Conservation (phyloP, 2,329 filamentous ascomycete species). For the Diplodia intermedia region DNA sequence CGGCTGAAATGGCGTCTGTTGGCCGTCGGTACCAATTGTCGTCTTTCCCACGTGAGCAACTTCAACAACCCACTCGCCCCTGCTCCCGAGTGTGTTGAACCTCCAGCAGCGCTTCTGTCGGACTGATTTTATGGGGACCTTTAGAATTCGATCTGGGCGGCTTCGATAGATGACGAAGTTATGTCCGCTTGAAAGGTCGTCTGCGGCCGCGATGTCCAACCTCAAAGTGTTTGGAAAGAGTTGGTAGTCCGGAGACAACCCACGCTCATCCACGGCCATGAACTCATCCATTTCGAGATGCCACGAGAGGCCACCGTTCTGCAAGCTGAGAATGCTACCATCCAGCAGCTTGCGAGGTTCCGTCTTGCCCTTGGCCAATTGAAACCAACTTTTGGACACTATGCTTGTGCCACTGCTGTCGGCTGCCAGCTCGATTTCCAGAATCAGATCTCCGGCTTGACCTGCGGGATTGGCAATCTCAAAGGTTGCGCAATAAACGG, state of each 20-base stretch:
- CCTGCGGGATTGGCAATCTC: conserved; percentile 6
- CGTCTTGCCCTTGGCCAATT: neutral
- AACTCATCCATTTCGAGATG: conserved; percentile 7
- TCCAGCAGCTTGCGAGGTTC: conserved; percentile 13
- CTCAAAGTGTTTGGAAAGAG: conserved; percentile 7
- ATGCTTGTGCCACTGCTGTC: neutral
- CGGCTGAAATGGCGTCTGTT: neutral
- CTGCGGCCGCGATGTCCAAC: conserved; percentile 1
- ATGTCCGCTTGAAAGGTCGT: neutral
- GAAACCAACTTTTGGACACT: conserved; percentile 10
- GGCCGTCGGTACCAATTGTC: neutral
- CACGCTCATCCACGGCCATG: neutral
- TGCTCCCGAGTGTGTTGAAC: conserved; percentile 5
- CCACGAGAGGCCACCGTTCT: conserved; percentile 24
- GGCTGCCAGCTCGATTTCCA: conserved; percentile 9
- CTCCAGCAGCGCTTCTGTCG: conserved; percentile 22
- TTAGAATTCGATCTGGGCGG: neutral
- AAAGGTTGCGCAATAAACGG: conserved; percentile 24
- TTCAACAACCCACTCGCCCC: conserved; percentile 25
- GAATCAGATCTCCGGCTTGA: neutral
- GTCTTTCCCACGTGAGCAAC: conserved; percentile 4
- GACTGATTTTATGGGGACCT: conserved; percentile 10
- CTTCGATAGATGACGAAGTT: conserved; percentile 12
- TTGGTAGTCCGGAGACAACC: conserved; percentile 2
- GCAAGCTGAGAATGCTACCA: conserved; percentile 7